Percentiles rank a stretch among this genome's conserved stretches.
Conservation (phyloP, 2,329 filamentous ascomycete genomes). For the Raffaelea arxii region DNA sequence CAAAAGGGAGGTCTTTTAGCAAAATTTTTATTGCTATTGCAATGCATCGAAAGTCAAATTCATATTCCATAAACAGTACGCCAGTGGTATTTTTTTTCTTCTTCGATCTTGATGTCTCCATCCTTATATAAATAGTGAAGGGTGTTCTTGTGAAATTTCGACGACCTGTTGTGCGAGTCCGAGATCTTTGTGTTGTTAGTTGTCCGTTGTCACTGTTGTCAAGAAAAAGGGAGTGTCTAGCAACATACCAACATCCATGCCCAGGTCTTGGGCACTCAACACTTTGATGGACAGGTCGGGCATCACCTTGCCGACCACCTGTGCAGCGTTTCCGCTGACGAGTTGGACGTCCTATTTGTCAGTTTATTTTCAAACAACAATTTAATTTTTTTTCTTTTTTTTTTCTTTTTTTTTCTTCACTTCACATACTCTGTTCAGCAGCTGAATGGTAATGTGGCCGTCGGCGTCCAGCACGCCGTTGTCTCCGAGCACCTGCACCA, state of each 20-base stretch:
- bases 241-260: constrained; percentile 54
- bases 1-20: too few relatives aligned
- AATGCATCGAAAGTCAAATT: too few relatives aligned
- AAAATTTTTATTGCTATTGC: background rate
- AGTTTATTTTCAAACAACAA: too few relatives aligned
- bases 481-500: constrained; percentile 72
- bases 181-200: constrained; percentile 9
- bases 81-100: background rate
- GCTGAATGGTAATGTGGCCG: constrained; percentile 61
- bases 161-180: constrained; percentile 11
- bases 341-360: constrained; percentile 57
- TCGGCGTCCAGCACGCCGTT: constrained; percentile 71
- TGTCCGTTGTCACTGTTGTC: background rate
- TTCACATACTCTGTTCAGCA: constrained; percentile 66
- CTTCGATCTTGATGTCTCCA: background rate
- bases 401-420: too few relatives aligned
- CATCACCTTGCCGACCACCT: constrained; percentile 74
- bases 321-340: constrained; percentile 57
- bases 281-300: constrained; percentile 63
- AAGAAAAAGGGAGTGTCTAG: background rate
- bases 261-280: constrained; percentile 60
- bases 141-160: constrained; percentile 11
- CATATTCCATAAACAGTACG: too few relatives aligned
- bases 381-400: too few relatives aligned
- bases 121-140: constrained; percentile 4